A percentile compares a stretch with the other conserved stretches of the same genome.
phyloP scores from a whole-genome alignment of 2,329 filamentous ascomycete genomes.

The Pseudocercospora macadamiae region DNA sequence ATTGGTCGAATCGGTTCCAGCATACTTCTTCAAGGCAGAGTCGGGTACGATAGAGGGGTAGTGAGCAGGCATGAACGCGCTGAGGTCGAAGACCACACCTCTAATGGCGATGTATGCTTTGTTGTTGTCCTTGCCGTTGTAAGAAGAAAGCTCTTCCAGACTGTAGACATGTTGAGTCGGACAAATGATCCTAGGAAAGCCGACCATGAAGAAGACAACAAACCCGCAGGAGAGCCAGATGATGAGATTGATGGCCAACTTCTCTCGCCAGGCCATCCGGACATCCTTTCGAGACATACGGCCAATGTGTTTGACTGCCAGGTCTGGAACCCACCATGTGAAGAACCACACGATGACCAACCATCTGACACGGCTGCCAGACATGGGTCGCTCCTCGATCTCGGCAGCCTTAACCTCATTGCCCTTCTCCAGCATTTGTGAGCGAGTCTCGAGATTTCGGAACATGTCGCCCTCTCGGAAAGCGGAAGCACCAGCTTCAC shows the following conservation, averaged over 20 bases:
- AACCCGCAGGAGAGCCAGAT: constrained; percentile 86
- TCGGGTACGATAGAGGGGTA: constrained; percentile 70
- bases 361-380: constrained; percentile 85
- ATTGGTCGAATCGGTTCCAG: constrained; percentile 80
- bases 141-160: constrained; percentile 70
- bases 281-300: constrained; percentile 92
- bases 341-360: constrained; percentile 79
- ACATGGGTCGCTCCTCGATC: constrained; percentile 81
- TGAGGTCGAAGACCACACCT: constrained; percentile 85
- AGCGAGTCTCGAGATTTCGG: constrained; percentile 88
- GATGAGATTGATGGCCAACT: constrained; percentile 94
- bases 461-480: constrained; percentile 97
- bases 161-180: constrained; percentile 89
- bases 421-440: constrained; percentile 92
- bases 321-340: constrained; percentile 87
- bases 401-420: constrained; percentile 89
- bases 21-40: constrained; percentile 74
- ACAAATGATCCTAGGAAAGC: constrained; percentile 86
- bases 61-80: constrained; percentile 71
- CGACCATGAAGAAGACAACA: constrained; percentile 85
- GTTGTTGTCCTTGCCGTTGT: constrained; percentile 69
- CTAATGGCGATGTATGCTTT: constrained; percentile 78
- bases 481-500: constrained; percentile 89
- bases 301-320: constrained; percentile 74
- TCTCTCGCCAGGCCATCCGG: constrained; percentile 91